Percentiles rank a stretch among this genome's conserved stretches.
Evolutionary conservation across 495 filamentous ascomycete genomes (phyloP).

Genomic region (Echria macrotheca): DNA sequence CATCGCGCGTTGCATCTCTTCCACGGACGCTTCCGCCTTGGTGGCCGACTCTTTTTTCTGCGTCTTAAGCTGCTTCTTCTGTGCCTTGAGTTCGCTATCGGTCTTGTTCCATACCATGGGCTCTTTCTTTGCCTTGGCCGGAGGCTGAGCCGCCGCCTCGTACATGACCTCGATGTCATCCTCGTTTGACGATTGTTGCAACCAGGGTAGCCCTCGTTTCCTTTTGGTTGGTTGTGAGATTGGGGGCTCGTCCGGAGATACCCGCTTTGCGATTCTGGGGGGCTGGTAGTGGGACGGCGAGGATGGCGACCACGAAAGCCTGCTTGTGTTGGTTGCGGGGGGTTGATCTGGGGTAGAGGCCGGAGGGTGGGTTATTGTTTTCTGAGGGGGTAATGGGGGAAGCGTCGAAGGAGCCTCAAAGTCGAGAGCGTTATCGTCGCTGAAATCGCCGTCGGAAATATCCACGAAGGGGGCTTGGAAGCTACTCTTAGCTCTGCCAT

Average conservation of each 20-base stretch:
- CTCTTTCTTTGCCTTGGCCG: slow-evolving; percentile 27
- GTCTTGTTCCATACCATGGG: slow-evolving; percentile 69
- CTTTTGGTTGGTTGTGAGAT: slow-evolving; percentile 25
- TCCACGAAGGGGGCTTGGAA: slow-evolving; percentile 31
- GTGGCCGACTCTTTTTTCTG: slow-evolving; percentile 40
- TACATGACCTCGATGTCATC: slow-evolving; percentile 30
- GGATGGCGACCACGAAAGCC: slow-evolving; percentile 28
- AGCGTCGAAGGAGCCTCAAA: slow-evolving; percentile 45
- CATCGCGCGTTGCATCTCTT: slow-evolving; percentile 28
- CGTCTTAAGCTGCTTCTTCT: slow-evolving; percentile 70
- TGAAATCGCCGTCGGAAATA: slow-evolving; percentile 62
- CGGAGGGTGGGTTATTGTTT: slow-evolving; percentile 1
- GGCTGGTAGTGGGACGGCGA: slow-evolving; percentile 27
- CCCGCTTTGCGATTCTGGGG: no score
- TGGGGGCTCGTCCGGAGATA: no score
- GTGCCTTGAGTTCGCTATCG: slow-evolving; percentile 73
- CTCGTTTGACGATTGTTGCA: slow-evolving; percentile 1
- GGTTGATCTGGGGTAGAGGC: not conserved
- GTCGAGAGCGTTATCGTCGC: slow-evolving; percentile 62
- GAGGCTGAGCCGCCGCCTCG: slow-evolving; percentile 20
- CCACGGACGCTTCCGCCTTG: slow-evolving; percentile 22
- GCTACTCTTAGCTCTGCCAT: not conserved
- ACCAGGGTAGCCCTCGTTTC: slow-evolving; percentile 30
- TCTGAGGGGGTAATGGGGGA: slow-evolving; percentile 31
- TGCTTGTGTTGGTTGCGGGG: slow-evolving; percentile 11